Percentiles rank a stretch among this genome's conserved stretches.
These are phyloP conservation scores for Agrocybe praecox DNA, from an alignment of 768 basidiomycete species.

Conservation along the genomic window DNA sequence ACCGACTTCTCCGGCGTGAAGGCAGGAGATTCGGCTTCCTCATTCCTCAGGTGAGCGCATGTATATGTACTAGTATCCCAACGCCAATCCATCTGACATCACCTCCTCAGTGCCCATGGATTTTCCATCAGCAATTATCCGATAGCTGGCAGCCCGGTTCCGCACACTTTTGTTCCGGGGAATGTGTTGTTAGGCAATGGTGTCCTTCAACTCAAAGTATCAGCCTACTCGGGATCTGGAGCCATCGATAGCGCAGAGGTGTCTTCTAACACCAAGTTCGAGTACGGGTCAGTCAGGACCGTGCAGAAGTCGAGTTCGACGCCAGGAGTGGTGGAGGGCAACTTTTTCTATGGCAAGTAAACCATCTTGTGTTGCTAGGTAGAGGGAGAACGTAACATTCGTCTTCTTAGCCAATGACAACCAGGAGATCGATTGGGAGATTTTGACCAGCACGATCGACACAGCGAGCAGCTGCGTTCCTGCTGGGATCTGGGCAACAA, in stretches of 20 bases:
- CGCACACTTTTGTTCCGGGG: constrained; percentile 26
- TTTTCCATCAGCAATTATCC: constrained; percentile 26
- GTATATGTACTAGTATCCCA: too few relatives aligned
- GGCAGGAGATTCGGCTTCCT: background rate
- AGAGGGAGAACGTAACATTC: background rate
- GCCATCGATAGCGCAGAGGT: constrained; percentile 31
- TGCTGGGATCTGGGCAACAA: constrained; percentile 39
- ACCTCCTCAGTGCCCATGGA: background rate
- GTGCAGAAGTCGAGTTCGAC: constrained; percentile 34
- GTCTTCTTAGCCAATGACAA: constrained; percentile 25
- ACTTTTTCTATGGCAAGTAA: constrained; percentile 36
- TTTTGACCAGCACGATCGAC: constrained; percentile 34
- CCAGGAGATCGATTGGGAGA: constrained; percentile 37
- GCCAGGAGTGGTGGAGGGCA: constrained; percentile 36
- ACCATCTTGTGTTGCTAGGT: background rate
- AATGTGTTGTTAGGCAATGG: constrained; percentile 34
- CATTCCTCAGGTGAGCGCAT: constrained; percentile 2
- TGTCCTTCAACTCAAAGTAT: constrained; percentile 34
- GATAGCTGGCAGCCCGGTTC: constrained; percentile 19
- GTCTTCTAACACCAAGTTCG: constrained; percentile 26
- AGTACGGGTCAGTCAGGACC: constrained; percentile 36
- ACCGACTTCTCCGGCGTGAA: constrained; percentile 1
- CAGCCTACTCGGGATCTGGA: constrained; percentile 30
- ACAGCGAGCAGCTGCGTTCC: constrained; percentile 26
- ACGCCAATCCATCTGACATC: too few relatives aligned